Evolutionary conservation across 176 grass and related monocot species (phyloP).

Genomic region (Ensete ventricosum): DNA sequence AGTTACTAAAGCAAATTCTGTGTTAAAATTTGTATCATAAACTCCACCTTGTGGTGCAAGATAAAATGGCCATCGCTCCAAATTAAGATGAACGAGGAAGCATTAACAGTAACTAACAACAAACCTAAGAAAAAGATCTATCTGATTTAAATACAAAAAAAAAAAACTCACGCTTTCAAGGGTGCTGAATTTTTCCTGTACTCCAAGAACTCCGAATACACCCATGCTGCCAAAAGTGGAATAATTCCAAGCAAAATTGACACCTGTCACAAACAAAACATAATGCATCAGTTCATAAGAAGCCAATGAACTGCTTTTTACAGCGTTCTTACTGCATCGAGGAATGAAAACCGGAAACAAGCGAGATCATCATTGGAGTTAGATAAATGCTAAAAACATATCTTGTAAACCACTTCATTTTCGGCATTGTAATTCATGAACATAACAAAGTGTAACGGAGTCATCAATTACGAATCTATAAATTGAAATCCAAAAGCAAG

Average conservation of each 20-base stretch:
- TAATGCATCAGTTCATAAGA: background rate
- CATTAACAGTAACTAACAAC: background rate
- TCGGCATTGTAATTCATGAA: background rate
- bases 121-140: background rate
- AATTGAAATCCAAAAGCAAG: background rate
- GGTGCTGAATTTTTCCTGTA: constrained; percentile 51
- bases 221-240: constrained; percentile 67
- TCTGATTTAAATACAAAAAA: constrained; percentile 8
- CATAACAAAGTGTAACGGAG: background rate
- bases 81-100: background rate
- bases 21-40: too few species aligned
- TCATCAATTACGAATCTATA: background rate
- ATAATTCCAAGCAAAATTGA: constrained; percentile 71
- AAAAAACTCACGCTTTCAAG: constrained; percentile 60
- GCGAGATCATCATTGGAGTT: background rate
- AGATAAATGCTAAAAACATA: background rate
- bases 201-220: constrained; percentile 58
- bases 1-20: too few species aligned
- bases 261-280: constrained; percentile 35
- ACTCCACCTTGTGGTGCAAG: too few species aligned
- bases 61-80: too few species aligned
- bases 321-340: background rate
- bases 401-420: background rate
- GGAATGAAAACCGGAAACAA: background rate
- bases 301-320: background rate